Evolutionary conservation across 192 early-diverging fungal species (phyloP), one percentile per base, ranked within the genome.

Genomic region (Spinellus fusiger): DNA sequence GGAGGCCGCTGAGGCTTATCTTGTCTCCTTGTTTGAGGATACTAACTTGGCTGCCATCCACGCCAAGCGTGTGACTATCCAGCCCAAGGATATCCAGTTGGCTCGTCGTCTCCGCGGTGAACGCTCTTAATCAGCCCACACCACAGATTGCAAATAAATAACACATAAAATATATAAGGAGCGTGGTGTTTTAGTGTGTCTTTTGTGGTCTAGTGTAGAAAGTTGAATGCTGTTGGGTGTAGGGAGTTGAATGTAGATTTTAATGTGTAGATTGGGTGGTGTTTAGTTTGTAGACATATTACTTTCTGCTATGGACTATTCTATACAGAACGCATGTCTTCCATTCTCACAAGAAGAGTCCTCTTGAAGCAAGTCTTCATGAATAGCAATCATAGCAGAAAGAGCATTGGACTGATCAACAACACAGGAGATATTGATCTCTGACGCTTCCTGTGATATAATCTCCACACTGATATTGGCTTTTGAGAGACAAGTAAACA

Each of bases 11-110:
- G 95, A 99, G 81, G 89, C 93, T 12, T 95, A 93, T 73, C 79
- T 95, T 25, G 93, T 93, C 38, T 77, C 81, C 18, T 79, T 93
- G 29, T 94, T 94, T 58, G 96, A 96, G 78, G 95, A 98, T 79
- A 99, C 95, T 70, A 99, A 99, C 77, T 80, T 99, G 73, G 95
- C 95, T 38, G 96, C 95, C 66, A 68, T 73, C 85, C 96, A 98
- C 77, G 97, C 93, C 77, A 96, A 97, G 87, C 88, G 97, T 80
- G 97, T 99, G 64, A 99, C 97, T 75, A 99, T 99, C 77, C 95
- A 98, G 82, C 96, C 95, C 70, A 97, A 97, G 87, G 97, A 99
- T 80, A 92, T 98, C 72, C 96, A 98, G 83, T 83, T 98, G 63
- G 95, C 95, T 63, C 89, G 93, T 57, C 89, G 95, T 82, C 93